Evolutionary conservation across 2,329 filamentous ascomycete species (phyloP), one percentile per base, ranked within the genome.

Genomic region (Penicillium sp.): DNA sequence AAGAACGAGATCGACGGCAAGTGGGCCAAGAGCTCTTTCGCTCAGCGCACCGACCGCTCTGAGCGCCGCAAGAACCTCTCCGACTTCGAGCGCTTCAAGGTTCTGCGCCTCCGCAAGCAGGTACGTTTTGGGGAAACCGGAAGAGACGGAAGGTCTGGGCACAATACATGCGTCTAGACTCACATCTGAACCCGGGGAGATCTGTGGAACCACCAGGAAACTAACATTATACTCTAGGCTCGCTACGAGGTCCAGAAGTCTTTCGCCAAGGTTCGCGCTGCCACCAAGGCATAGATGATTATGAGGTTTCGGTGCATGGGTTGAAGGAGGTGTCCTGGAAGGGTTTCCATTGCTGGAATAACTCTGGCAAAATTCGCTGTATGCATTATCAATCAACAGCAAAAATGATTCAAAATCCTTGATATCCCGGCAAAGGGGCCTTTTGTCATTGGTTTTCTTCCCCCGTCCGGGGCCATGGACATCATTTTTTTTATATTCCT

Each of bases 21-120:
- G 85, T 97, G 92, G 90, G 86, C 88, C 76, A 85, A 90, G 82
- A 92, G 86, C 84, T 86, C 86, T 79, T 96, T 90, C 88, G 91
- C 92, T 74, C 94, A 99, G 91, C 92, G 91, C 86, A 87, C 90
- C 76, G 86, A 87, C 70, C 89, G 91, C 82, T 85, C 86, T 72
- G 85, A 90, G 80, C 89, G 91, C 83, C 90, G 94, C 85, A 89
- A 89, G 83, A 86, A 86, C 74, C 85, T 99, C 68, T 95, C 88
- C 81, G 94, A 99, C 86, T 99, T 99, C 77, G 94, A 99, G 85
- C 89, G 94, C 80, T 99, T 97, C 91, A 97, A 99, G 90, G 94
- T 97, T 73, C 85, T 97, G 87, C 89, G 93, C 81, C 85, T 97
- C 82, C 95, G 93, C 89, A 99, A 99, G 88, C 92, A 97, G 89